These are phyloP conservation scores for Parafenestella ontariensis DNA, from an alignment of 2,329 filamentous ascomycete species.

Conservation along the genomic window DNA sequence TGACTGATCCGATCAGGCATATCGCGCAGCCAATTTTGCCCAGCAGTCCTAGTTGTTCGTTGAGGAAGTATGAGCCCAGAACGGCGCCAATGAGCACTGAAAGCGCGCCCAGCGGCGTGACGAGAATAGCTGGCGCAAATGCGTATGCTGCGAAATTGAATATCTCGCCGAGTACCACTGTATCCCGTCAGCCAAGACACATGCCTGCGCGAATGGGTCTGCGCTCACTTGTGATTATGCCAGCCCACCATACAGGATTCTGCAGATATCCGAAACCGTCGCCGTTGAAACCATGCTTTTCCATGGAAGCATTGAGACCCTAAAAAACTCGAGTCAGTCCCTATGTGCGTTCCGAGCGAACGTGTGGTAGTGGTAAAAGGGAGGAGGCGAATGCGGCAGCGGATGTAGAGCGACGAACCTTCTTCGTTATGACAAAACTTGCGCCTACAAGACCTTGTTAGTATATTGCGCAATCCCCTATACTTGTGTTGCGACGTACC, in stretches of 20 bases:
- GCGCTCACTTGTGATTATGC: conserved; percentile 81
- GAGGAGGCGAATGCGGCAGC: conserved; percentile 2
- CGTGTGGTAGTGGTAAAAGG: neutral
- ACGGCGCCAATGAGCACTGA: conserved; percentile 96
- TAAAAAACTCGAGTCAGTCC: conserved; percentile 48
- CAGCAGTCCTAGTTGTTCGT: conserved; percentile 86
- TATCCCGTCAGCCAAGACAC: conserved; percentile 21
- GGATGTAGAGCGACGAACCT: conserved; percentile 63
- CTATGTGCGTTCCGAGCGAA: neutral
- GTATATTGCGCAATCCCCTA: neutral
- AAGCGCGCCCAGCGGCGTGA: conserved; percentile 91
- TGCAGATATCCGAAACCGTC: conserved; percentile 94
- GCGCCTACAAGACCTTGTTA: conserved; percentile 65
- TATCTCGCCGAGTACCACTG: conserved; percentile 90
- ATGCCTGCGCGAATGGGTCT: neutral
- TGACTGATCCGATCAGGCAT: conserved; percentile 93
- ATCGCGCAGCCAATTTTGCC: conserved; percentile 96
- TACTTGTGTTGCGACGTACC: conserved; percentile 27
- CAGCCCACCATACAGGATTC: conserved; percentile 97
- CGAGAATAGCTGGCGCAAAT: conserved; percentile 97
- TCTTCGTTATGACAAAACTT: conserved; percentile 99
- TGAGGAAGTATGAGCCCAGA: conserved; percentile 90
- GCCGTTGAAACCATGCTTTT: conserved; percentile 93
- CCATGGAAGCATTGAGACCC: conserved; percentile 89
- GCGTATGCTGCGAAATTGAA: conserved; percentile 99